Base-by-base conservation (phyloP, 1,284 basidiomycete genomes). In the Takashimella koratensis region DNA sequence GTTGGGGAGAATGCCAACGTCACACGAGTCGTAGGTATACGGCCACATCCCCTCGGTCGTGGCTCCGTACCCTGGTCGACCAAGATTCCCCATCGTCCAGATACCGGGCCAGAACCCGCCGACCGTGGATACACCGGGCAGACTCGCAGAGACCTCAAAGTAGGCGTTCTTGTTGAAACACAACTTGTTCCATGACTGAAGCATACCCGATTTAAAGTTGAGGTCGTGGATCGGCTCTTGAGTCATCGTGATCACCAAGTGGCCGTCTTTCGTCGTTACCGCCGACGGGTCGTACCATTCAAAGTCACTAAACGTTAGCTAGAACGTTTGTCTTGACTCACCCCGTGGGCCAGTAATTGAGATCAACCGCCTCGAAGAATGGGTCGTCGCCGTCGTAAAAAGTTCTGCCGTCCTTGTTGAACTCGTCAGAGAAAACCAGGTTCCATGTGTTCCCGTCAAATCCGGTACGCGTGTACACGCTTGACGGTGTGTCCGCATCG, bases 381-480 rank as follows among this genome's bases (percentile, higher is more conserved):
- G 79, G 79, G 64, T 78, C 79, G 58, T 79, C 76, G 20, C 78
- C 78, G 16, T 76, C 67, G 60, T 75, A 79, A 56, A 80, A 81
- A 2, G 78, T 77, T 41, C 77, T 58, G 67, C 84, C 84, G 5
- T 82, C 81, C 19, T 77, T 77, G 53, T 95, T 85, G 75, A 96
- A 96, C 76, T 95, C 93, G 74, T 95, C 92, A 47, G 87, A 88
- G 70, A 70, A 94, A 2, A 92, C 84, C 6, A 95, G 79, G 52
- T 85, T 79, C 71, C 87, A 89, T 4, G 79, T 66, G 22, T 81
- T 57, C 2, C 84, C 83, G 63, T 89, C 87, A 57, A 79, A 85
- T 0, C 87, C 87, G 1, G 76, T 84, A 25, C 86, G 80, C 0
- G 81, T 79, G 59, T 79, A 79, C 3, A 81, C 85, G 0, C 62